Percentiles rank a stretch among this genome's conserved stretches.
phyloP scores from a whole-genome alignment of 306 rosid genomes.

The Quercus variabilis region DNA sequence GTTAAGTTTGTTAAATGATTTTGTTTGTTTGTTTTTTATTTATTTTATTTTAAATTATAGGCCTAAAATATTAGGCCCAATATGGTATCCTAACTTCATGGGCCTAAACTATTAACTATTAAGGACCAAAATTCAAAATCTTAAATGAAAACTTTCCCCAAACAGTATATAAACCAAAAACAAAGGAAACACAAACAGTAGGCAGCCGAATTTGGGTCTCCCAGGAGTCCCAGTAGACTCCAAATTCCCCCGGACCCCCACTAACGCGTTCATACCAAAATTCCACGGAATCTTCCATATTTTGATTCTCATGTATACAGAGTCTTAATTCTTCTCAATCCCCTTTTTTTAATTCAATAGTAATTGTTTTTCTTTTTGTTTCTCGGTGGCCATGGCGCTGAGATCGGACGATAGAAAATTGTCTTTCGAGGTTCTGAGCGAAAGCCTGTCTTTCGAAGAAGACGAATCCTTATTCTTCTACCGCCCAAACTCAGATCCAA shows the following conservation, averaged over 20 bases:
- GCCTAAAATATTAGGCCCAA: no score
- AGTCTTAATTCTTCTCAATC: background rate
- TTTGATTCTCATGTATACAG: background rate
- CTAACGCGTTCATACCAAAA: background rate
- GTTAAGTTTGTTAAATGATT: no score
- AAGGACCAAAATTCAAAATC: no score
- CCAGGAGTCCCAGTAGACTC: no score
- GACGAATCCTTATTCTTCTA: conserved; percentile 14
- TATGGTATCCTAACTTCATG: no score
- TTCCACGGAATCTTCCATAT: background rate
- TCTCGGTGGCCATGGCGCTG: conserved; percentile 49
- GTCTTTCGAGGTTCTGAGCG: conserved; percentile 70
- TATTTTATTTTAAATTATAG: no score
- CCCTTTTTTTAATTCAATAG: background rate
- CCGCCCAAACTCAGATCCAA: conserved; percentile 35
- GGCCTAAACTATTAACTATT: no score
- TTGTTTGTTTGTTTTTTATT: no score
- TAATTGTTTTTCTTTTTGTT: background rate
- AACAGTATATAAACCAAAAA: no score
- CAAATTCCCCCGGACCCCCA: background rate
- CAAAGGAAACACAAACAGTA: no score
- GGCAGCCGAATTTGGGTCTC: no score
- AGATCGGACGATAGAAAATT: conserved; percentile 54
- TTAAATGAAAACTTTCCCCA: no score
- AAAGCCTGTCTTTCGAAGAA: conserved; percentile 26